phyloP scores from a whole-genome alignment of 352 stramenopile genomes.

The Albugo laibachii region DNA sequence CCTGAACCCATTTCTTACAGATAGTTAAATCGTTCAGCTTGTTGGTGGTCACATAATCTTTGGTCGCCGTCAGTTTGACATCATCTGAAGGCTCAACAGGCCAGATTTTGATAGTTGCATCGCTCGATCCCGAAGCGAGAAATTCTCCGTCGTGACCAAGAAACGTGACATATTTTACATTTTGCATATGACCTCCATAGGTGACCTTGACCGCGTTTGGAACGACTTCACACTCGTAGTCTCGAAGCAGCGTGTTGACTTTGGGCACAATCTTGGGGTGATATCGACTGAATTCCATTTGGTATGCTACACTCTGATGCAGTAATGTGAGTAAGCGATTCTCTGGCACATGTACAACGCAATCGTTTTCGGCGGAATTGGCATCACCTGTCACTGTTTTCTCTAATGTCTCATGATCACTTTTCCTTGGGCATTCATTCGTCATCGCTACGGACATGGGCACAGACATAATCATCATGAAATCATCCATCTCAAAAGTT shows the following conservation, averaged over 20 bases:
- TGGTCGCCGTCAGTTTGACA: neutral
- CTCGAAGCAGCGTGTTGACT: slow-evolving; percentile 55
- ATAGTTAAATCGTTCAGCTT: slow-evolving; percentile 1
- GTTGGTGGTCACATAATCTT: neutral
- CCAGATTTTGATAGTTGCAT: slow-evolving; percentile 77
- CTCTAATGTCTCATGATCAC: too few relatives aligned
- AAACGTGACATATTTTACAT: slow-evolving; percentile 80
- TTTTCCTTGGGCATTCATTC: too few relatives aligned
- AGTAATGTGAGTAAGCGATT: slow-evolving; percentile 61
- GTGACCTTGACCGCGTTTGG: slow-evolving; percentile 73
- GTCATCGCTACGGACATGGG: neutral
- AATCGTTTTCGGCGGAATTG: neutral
- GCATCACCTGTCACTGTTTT: slow-evolving; percentile 8
- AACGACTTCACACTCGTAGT: slow-evolving; percentile 77
- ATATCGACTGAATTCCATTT: slow-evolving; percentile 81
- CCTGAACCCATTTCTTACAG: slow-evolving; percentile 29
- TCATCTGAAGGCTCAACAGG: slow-evolving; percentile 27
- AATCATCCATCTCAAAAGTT: slow-evolving; percentile 62
- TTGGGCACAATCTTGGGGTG: slow-evolving; percentile 73
- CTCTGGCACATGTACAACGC: slow-evolving; percentile 21
- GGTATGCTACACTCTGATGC: slow-evolving; percentile 74
- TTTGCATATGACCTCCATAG: slow-evolving; percentile 68
- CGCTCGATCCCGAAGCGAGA: slow-evolving; percentile 65
- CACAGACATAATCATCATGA: slow-evolving; percentile 15
- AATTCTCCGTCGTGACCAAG: slow-evolving; percentile 67